Base-by-base conservation (phyloP, 23 red algal species). In the Gracilaria domingensis region DNA sequence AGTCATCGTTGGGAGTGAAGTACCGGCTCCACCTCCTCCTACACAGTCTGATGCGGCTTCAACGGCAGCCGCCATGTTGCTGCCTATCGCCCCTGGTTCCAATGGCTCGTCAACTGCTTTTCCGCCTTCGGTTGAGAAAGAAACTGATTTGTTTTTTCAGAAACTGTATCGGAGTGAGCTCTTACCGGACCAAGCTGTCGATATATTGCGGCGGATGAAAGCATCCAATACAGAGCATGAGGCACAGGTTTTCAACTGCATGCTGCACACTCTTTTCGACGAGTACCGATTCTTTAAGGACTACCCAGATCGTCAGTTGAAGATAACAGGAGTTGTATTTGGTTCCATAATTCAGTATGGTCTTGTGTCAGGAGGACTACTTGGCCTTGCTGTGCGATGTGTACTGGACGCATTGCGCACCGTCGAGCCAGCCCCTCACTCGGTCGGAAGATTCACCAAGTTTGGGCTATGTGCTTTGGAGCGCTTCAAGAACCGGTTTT, bases 241-340 rank as follows among this genome's bases (percentile, higher is more conserved):
- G 5, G 58, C 69, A n/a, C 87, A 95, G 50, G 78, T 99, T 50
- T 94, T 94, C 65, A 67, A 82, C 20, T 96, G 97, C 82, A 83
- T 91, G 57, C 88, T 99, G n/a, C 97, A 99, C 44, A 99, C 93
- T n/a, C 82, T 99, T 16, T 93, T 99, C 62, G 97, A 99, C 53
- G 97, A 99, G 61, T 99, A 99, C 81, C 90, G 94, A 30, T 99
- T 99, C 40, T 94, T 96, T 29, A 82, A 84, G 30, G 89, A 96
- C 34, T 99, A 99, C 81, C 97, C 97, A 34, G 94, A 96, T 29
- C 69, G 87, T 30, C 93, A 96, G 75, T 66, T 99, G 55, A 83
- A 82, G 42, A 99, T 93, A 11, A 99, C 97, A 0, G 97, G 93
- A 21, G 74, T 80, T 65, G 81, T 99, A 28, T 99, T 99, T 62